These are phyloP conservation scores for Melanogaster broomeanus DNA, from an alignment of 768 basidiomycete genomes.

Conservation along the genomic window DNA sequence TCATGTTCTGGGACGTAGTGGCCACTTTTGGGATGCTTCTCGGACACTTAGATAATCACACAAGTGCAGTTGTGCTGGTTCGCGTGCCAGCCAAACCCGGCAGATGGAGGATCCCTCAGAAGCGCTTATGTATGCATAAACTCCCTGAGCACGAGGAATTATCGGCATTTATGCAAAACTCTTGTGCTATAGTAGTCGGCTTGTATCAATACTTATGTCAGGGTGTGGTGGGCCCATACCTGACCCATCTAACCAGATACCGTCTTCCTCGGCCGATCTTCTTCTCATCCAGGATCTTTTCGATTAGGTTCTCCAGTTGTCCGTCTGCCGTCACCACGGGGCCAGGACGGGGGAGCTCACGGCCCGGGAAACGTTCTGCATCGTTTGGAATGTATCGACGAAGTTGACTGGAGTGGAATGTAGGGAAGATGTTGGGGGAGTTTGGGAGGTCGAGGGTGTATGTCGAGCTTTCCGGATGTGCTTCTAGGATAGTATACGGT, in stretches of 20 bases:
- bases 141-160: too few relatives aligned
- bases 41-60: too few relatives aligned
- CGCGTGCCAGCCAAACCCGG: too few relatives aligned
- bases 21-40: too few relatives aligned
- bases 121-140: too few relatives aligned
- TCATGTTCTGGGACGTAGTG: too few relatives aligned
- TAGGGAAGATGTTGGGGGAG: conserved; percentile 10
- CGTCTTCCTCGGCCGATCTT: conserved; percentile 13
- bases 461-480: background rate
- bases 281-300: conserved; percentile 20
- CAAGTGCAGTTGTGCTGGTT: too few relatives aligned
- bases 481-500: conserved; percentile 20
- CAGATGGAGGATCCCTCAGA: too few relatives aligned
- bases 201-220: too few relatives aligned
- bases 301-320: conserved; percentile 14
- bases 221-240: too few relatives aligned
- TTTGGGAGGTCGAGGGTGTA: conserved; percentile 17
- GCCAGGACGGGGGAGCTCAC: conserved; percentile 10
- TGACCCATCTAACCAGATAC: conserved; percentile 24
- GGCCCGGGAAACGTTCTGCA: conserved; percentile 16
- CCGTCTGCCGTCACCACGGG: conserved; percentile 15
- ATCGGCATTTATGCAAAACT: too few relatives aligned
- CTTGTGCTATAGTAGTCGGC: too few relatives aligned
- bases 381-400: conserved; percentile 20
- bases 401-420: conserved; percentile 29